Base-by-base conservation (phyloP, 331 rosid species). In the Saraca asoca region DNA sequence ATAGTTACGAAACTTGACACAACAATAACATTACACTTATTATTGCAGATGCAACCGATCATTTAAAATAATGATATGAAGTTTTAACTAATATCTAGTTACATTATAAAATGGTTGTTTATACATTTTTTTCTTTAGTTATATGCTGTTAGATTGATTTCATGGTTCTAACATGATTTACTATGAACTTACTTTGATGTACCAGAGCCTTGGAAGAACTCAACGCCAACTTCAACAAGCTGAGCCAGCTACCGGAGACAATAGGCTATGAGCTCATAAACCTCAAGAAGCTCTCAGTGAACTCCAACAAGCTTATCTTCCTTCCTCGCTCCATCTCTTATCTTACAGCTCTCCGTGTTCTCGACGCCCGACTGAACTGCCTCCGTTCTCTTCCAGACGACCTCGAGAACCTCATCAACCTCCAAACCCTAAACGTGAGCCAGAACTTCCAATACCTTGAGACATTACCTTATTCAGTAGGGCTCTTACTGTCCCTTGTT, bases 391-490 rank as follows among this genome's bases (percentile, higher is more conserved):
- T 94, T 17, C 99, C 99, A 0, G 88, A 84, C 0, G 95, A 86
- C 20, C 80, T 94, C 0, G 99, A 94, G 76, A 94, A 94, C 49
- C 97, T 94, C 0, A 66, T 83, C 46, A 88, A 86, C 87, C 95
- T 94, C 0, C 80, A 88, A 76, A 80, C 54, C 39, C 90, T 94
- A 0, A 94, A 94, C 37, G 72, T 94, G 4, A 90, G 99, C 81
- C 99, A 94, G 53, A 94, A 94, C 77, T 94, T 94, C 78, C 99
- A 94, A n/a, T 81, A 81, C 80, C 81, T 94, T 0, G 79, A 69
- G 0, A 10, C 84, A 37, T 77, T 94, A 0, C 99, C 99, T 0
- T 86, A 83, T 71, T 88, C 99, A 17, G 17, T 88, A 0, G 99
- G 99, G 6, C 86, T 94, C 8, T 87, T 94, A 33, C 12, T 90